phyloP scores from a whole-genome alignment of 1,284 basidiomycete genomes.

The Irpex rosettiformis region DNA sequence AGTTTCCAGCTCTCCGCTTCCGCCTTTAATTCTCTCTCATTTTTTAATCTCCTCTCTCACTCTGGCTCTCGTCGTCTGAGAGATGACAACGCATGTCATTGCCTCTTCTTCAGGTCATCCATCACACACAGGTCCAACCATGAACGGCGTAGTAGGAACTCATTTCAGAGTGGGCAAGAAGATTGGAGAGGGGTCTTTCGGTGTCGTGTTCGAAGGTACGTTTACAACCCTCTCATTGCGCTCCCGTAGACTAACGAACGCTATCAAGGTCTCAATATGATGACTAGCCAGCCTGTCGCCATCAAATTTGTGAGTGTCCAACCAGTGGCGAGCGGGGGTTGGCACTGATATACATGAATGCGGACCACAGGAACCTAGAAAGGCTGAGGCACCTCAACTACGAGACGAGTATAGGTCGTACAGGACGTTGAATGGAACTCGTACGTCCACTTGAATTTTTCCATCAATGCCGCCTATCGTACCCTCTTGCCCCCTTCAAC shows the following conservation, averaged over 20 bases:
- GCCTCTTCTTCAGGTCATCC: slow-evolving; percentile 67
- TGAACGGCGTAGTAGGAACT: slow-evolving; percentile 68
- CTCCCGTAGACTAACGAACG: neutral
- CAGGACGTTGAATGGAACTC: slow-evolving; percentile 89
- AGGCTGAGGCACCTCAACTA: slow-evolving; percentile 96
- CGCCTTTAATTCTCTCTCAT: slow-evolving; percentile 13
- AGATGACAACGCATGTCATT: slow-evolving; percentile 76
- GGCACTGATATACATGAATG: slow-evolving; percentile 9
- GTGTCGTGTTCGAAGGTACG: slow-evolving; percentile 85
- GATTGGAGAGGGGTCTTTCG: slow-evolving; percentile 87
- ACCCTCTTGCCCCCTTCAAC: neutral
- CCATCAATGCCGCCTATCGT: neutral
- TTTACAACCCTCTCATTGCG: neutral
- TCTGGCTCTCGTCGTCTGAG: slow-evolving; percentile 22
- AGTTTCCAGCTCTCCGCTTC: slow-evolving; percentile 24
- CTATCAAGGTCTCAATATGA: slow-evolving; percentile 75
- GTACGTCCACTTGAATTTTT: slow-evolving; percentile 47
- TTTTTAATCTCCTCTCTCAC: slow-evolving; percentile 19
- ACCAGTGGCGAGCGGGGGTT: neutral
- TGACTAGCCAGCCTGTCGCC: slow-evolving; percentile 89
- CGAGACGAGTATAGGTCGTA: slow-evolving; percentile 98
- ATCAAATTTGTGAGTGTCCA: slow-evolving; percentile 87
- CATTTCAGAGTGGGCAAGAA: slow-evolving; percentile 84
- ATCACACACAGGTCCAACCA: slow-evolving; percentile 51
- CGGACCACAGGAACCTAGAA: slow-evolving; percentile 85